Evolutionary conservation across 306 rosid genomes (phyloP).

Genomic region (Psophocarpus tetragonolobus): DNA sequence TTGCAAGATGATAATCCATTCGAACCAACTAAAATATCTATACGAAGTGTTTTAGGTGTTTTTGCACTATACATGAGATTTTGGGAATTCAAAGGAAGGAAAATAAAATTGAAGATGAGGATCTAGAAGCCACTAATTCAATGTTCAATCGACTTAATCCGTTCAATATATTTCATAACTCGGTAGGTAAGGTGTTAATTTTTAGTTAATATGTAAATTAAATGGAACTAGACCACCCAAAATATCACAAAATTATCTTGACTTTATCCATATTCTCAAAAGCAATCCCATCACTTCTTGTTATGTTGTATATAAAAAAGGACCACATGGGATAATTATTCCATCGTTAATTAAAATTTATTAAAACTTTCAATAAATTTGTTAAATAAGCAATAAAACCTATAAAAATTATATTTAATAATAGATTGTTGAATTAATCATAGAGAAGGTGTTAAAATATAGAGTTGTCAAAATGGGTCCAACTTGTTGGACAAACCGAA

Average conservation of each 20-base stretch:
- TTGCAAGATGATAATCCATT: slow-evolving; percentile 20
- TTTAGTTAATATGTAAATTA: slow-evolving; percentile 39
- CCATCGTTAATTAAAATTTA: too few species aligned
- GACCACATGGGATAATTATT: too few species aligned
- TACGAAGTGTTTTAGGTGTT: slow-evolving; percentile 15
- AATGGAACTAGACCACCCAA: neutral
- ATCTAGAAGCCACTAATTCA: slow-evolving; percentile 26
- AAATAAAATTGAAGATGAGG: neutral
- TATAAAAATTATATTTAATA: too few species aligned
- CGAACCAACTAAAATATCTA: neutral
- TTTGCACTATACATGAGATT: neutral
- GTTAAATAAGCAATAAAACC: too few species aligned
- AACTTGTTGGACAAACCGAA: too few species aligned
- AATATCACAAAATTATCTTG: neutral
- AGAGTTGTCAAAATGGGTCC: too few species aligned
- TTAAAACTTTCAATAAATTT: too few species aligned
- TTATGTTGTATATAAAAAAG: neutral
- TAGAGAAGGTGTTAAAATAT: too few species aligned
- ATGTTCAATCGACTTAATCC: slow-evolving; percentile 10
- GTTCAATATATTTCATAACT: neutral
- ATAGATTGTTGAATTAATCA: too few species aligned
- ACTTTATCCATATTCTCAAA: neutral
- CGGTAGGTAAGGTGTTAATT: slow-evolving; percentile 39
- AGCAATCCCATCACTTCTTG: neutral
- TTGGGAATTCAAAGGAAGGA: neutral